A percentile compares a stretch with the other conserved stretches of the same genome.
phyloP scores from a whole-genome alignment of 495 filamentous ascomycete species.

The Lophiostoma macrostomum region DNA sequence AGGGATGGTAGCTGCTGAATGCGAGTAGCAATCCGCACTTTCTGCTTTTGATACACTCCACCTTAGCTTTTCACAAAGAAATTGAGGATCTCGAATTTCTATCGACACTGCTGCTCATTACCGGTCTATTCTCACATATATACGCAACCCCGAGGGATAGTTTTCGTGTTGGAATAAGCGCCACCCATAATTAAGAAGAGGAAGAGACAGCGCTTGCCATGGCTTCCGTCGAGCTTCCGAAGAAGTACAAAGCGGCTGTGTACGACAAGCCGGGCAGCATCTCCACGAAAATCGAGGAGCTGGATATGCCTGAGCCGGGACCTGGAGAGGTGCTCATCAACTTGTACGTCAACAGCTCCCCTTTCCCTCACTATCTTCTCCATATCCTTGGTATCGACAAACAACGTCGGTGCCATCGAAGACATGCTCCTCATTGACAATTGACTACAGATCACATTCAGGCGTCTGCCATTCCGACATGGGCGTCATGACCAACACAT shows the following conservation, averaged over 20 bases:
- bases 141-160: too few species aligned
- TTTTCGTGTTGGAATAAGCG: too few species aligned
- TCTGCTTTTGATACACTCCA: too few species aligned
- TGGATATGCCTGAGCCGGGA: conserved; percentile 65
- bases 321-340: conserved; percentile 64
- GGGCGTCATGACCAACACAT: conserved; percentile 58
- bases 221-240: conserved; percentile 50
- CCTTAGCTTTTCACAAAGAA: too few species aligned
- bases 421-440: not conserved
- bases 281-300: conserved; percentile 63
- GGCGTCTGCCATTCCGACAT: conserved; percentile 71
- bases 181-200: too few species aligned
- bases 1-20: too few species aligned
- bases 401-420: not conserved
- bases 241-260: conserved; percentile 63
- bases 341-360: conserved; percentile 46
- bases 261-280: conserved; percentile 69
- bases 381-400: too few species aligned
- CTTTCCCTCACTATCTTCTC: not conserved
- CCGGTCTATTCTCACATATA: too few species aligned
- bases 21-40: too few species aligned
- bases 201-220: too few species aligned
- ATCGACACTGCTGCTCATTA: too few species aligned
- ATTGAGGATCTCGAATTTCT: too few species aligned
- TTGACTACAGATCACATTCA: conserved; percentile 54